Evolutionary conservation across 257 asterid genomes (phyloP), one percentile per base, ranked within the genome.

Genomic region (Rhazya stricta): DNA sequence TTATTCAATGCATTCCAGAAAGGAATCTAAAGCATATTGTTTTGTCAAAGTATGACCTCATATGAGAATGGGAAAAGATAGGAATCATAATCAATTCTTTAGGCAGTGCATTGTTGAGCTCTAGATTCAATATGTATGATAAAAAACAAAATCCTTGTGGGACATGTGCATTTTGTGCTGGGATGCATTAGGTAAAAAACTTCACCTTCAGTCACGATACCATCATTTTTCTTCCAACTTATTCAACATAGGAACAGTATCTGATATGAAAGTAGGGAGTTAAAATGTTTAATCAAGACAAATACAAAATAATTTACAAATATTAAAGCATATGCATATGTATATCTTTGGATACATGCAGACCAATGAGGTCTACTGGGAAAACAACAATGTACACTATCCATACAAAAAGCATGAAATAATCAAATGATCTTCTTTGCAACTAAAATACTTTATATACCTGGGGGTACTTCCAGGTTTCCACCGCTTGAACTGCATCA

Each of bases 401-500:
- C 19, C 63, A 71, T 29, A 0, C n/a, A 50, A 30, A 25, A 68
- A n/a, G n/a, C 32, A 70, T 3, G 25, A 50, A 42, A 57, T 57
- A 29, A 63, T 4, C 18, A 53, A 25, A 23, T 21, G 29, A 34
- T 45, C 32, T 54, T 68, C 60, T 57, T 4, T 9, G 69, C 21
- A 61, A 57, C 41, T 16, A 53, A 18, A 53, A n/a, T 53, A 42
- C 43, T 60, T 69, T 69, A 74, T 85, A 79, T 85, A 94, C 99
- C 96, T 90, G 34, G 92, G 93, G 61, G 86, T 76, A 81, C 75
- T 88, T 72, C 91, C 98, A 67, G 95, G 86, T 85, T 92, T 92
- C 94, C 96, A 92, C 74, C 98, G 91, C 85, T 91, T 91, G 84
- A 89, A 94, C 83, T 90, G 93, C 79, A 76, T 74, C 87, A 91